Base-by-base conservation (phyloP, 1,139 yeast genomes). In the Insectozyma bohioensis region DNA sequence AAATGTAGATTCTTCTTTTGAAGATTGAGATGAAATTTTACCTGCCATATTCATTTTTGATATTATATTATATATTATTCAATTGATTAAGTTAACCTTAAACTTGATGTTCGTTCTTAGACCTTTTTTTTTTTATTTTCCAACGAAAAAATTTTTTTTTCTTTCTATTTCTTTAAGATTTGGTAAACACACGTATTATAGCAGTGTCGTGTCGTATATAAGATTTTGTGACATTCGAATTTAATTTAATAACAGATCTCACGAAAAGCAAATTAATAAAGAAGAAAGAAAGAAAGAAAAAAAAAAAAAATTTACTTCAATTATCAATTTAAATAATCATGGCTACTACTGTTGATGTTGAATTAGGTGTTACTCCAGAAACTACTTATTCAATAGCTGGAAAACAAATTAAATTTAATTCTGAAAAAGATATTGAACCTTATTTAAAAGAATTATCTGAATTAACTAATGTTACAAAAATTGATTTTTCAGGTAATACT, bases 401-500 rank as follows among this genome's bases (percentile, higher is more conserved):
- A 18, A 80, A 82, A 56, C 86, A 86, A 35, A 54, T 84, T 51
- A 90, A 87, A 58, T 77, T 90, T 44, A 81, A 88, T 52, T 49
- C 82, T 3, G 75, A 67, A 18, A 78, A 67, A n/a, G 96, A 88
- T 51, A 83, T 88, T 44, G 70, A 75, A 47, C 80, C 85, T 10
- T 73, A 75, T 49, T 54, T 84, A 28, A 70, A 71, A 11, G 81
- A 79, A 43, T 63, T 87, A 39, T 52, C 58, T 56, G 45, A 53
- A 51, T 39, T 52, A 49, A 26, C 48, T 13, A 38, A 47, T 20
- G 50, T 87, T 40, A 72, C 71, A 33, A 79, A 77, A 49, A 67
- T 90, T 39, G 95, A 86, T 56, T 71, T 92, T 36, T 82, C 90
- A 12, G 98, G 98, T 46, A 92, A 92, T 66, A 90, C 98, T 26